A percentile compares a stretch with the other conserved stretches of the same genome.
Conservation (phyloP, 805 yeast species). For the Metschnikowia continentalis region DNA sequence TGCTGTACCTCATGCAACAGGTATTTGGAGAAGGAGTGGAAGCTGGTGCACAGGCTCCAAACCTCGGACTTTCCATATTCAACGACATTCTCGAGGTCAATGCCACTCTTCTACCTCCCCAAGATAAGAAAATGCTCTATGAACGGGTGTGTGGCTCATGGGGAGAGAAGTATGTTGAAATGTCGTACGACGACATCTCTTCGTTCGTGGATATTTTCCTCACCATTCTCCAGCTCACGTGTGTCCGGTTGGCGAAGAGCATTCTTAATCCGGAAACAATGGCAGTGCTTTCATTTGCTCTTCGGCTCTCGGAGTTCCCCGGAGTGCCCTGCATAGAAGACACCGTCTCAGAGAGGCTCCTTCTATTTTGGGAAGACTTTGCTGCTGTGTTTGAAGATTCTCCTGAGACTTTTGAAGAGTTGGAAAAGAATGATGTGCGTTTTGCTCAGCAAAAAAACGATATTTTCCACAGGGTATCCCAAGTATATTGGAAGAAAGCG, state of each 20-base stretch:
- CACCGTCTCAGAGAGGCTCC: constrained; percentile 44
- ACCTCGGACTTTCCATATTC: constrained; percentile 19
- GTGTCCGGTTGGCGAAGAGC: constrained; percentile 38
- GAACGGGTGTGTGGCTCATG: constrained; percentile 42
- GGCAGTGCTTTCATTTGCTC: constrained; percentile 44
- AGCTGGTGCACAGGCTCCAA: constrained; percentile 5
- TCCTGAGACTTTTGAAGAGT: constrained; percentile 15
- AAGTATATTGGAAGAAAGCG: constrained; percentile 65
- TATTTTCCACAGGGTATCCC: constrained; percentile 50
- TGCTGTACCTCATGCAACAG: constrained; percentile 9
- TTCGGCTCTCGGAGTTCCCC: constrained; percentile 53
- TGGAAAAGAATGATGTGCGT: constrained; percentile 14
- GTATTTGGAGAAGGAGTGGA: background rate
- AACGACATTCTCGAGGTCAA: constrained; percentile 46
- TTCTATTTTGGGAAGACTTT: constrained; percentile 67
- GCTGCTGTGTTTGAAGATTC: constrained; percentile 45
- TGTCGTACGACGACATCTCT: constrained; percentile 18
- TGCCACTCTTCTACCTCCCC: constrained; percentile 35
- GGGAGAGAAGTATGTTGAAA: constrained; percentile 39
- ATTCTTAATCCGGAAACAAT: constrained; percentile 33
- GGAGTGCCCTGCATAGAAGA: constrained; percentile 60
- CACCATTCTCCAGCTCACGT: constrained; percentile 44
- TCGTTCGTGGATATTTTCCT: constrained; percentile 43
- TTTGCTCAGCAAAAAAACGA: constrained; percentile 20
- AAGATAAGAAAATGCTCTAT: constrained; percentile 26